phyloP scores from a whole-genome alignment of 2,329 filamentous ascomycete species.

The Fusarium armeniacum region DNA sequence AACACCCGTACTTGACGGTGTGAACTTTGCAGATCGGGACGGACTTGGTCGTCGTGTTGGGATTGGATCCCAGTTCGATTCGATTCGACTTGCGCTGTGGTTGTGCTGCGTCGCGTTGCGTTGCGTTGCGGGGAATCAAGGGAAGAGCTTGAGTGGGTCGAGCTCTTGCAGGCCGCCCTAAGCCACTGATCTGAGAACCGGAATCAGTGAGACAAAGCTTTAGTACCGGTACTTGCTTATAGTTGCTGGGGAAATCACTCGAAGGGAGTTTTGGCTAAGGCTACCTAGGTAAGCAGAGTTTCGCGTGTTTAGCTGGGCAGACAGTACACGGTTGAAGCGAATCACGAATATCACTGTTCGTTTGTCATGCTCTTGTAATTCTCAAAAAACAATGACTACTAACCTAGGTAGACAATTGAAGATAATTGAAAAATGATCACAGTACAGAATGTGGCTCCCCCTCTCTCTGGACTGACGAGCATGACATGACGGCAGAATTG shows the following conservation, averaged over 20 bases:
- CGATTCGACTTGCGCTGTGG: slow-evolving; percentile 7
- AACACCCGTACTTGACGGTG: slow-evolving; percentile 46
- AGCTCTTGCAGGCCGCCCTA: slow-evolving; percentile 24
- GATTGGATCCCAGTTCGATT: slow-evolving; percentile 26
- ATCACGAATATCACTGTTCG: background rate
- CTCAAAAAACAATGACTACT: background rate
- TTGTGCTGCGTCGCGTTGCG: slow-evolving; percentile 9
- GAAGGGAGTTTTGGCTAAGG: slow-evolving; percentile 18
- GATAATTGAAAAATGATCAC: background rate
- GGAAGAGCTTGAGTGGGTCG: slow-evolving; percentile 40
- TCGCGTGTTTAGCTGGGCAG: background rate
- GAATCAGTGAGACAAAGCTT: slow-evolving; percentile 40
- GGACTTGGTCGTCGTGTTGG: slow-evolving; percentile 41
- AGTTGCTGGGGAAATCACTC: slow-evolving; percentile 12
- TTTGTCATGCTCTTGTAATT: background rate
- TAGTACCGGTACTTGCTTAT: slow-evolving; percentile 30
- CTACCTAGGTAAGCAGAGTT: slow-evolving; percentile 10
- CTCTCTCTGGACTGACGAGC: slow-evolving; percentile 21
- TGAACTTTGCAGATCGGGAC: slow-evolving; percentile 51
- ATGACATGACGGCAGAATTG: slow-evolving; percentile 31
- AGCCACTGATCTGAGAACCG: slow-evolving; percentile 46
- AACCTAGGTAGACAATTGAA: background rate
- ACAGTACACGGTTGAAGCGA: background rate
- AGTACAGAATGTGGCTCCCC: slow-evolving; percentile 1
- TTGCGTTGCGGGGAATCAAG: slow-evolving; percentile 47